Percentiles rank a stretch among this genome's conserved stretches.
Evolutionary conservation across 306 rosid species (phyloP).

Genomic region (Trifolium dubium): DNA sequence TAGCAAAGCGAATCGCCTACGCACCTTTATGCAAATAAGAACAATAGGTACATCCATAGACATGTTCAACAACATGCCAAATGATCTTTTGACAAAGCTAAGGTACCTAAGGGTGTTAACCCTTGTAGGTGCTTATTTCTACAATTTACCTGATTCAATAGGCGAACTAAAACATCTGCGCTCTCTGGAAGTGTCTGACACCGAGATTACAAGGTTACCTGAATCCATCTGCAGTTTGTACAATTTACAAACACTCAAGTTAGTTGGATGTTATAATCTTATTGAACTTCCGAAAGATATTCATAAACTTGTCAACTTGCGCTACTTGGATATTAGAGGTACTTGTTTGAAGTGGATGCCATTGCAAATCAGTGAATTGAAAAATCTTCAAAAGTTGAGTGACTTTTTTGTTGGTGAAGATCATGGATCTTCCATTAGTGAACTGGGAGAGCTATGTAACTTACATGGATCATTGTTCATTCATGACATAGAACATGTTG

Average conservation of each 20-base stretch:
- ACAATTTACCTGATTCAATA: constrained; percentile 37
- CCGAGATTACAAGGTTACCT: constrained; percentile 36
- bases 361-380: constrained; percentile 33
- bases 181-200: constrained; percentile 38
- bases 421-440: constrained; percentile 41
- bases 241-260: constrained; percentile 51
- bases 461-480: constrained; percentile 44
- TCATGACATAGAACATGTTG: constrained; percentile 35
- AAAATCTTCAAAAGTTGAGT: constrained; percentile 44
- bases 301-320: constrained; percentile 48
- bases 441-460: constrained; percentile 39
- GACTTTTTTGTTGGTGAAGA: constrained; percentile 37
- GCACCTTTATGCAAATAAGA: constrained; percentile 40
- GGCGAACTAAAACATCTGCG: constrained; percentile 45
- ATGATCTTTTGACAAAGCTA: constrained; percentile 39
- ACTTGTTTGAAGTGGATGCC: constrained; percentile 47
- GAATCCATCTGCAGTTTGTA: constrained; percentile 40
- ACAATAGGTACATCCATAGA: constrained; percentile 21
- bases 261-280: constrained; percentile 37
- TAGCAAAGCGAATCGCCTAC: constrained; percentile 36
- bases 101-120: constrained; percentile 45
- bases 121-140: constrained; percentile 33
- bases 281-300: constrained; percentile 36
- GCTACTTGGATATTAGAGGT: constrained; percentile 40
- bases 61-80: constrained; percentile 29